These are phyloP conservation scores for Hymenoscyphus scutula DNA, from an alignment of 2,329 filamentous ascomycete genomes.

Conservation along the genomic window DNA sequence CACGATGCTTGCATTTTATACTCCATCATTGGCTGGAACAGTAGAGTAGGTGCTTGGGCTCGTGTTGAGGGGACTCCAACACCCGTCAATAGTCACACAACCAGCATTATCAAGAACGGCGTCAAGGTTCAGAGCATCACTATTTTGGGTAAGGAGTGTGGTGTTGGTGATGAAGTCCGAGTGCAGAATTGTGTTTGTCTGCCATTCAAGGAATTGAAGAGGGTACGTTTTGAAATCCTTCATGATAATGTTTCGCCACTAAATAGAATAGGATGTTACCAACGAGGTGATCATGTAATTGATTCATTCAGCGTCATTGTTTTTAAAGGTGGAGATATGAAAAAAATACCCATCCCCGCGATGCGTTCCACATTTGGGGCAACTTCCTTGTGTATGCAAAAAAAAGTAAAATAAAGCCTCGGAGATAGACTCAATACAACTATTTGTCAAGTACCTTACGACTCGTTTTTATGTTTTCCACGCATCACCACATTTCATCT, in stretches of 20 bases:
- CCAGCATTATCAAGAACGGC: constrained; percentile 94
- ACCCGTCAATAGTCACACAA: constrained; percentile 81
- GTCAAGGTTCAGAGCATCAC: constrained; percentile 99
- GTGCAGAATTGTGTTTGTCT: constrained; percentile 98
- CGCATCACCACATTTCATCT: not conserved
- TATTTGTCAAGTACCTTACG: not conserved
- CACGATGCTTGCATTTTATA: constrained; percentile 95
- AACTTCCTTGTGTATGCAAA: not conserved
- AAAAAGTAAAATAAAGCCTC: constrained; percentile 10
- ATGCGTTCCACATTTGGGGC: constrained; percentile 9
- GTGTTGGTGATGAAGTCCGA: constrained; percentile 87
- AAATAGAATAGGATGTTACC: constrained; percentile 66
- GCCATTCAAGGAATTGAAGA: constrained; percentile 97
- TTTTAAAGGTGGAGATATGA: constrained; percentile 10
- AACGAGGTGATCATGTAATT: constrained; percentile 90
- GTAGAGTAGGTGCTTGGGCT: constrained; percentile 95
- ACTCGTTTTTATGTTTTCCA: too few species aligned
- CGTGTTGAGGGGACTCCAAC: constrained; percentile 94
- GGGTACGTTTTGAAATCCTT: constrained; percentile 55
- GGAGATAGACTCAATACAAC: constrained; percentile 14
- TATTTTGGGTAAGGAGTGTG: constrained; percentile 94
- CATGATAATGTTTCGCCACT: constrained; percentile 24
- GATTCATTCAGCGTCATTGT: not conserved
- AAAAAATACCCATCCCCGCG: constrained; percentile 6
- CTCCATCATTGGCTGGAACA: constrained; percentile 95